Conservation (phyloP, 2,329 filamentous ascomycete species). For the Cercospora canescens region DNA sequence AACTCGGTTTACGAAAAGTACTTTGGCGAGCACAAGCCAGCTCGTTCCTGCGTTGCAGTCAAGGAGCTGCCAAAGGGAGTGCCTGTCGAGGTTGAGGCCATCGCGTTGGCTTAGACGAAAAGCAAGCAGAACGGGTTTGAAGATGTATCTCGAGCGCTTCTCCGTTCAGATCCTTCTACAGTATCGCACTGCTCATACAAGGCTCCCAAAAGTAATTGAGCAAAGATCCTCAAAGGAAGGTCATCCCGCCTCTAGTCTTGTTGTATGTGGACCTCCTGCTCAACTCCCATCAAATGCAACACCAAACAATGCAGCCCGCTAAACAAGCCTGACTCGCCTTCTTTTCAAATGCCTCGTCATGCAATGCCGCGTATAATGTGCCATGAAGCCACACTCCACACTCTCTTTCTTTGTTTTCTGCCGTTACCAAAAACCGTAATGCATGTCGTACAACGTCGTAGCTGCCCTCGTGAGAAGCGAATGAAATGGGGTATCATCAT, state of each 20-base stretch:
- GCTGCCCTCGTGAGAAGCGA: slow-evolving; percentile 9
- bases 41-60: slow-evolving; percentile 86
- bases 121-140: neutral
- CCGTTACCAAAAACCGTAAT: neutral
- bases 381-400: neutral
- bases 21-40: slow-evolving; percentile 73
- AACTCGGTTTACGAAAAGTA: slow-evolving; percentile 83
- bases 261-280: neutral
- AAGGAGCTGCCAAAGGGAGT: slow-evolving; percentile 85
- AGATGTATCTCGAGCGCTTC: neutral
- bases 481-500: slow-evolving; percentile 17
- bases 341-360: neutral
- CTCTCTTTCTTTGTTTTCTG: neutral
- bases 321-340: neutral
- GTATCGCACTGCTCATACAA: neutral
- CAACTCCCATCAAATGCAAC: neutral
- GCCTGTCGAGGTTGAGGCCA: slow-evolving; percentile 86
- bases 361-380: neutral
- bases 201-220: neutral
- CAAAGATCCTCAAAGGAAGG: neutral
- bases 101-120: slow-evolving; percentile 55
- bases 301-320: neutral
- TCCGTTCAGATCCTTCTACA: neutral
- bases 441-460: neutral
- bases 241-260: neutral